A percentile compares a stretch with the other conserved stretches of the same genome.
phyloP scores from a whole-genome alignment of 148 eudicot genomes.

The Camellia granthamiana region DNA sequence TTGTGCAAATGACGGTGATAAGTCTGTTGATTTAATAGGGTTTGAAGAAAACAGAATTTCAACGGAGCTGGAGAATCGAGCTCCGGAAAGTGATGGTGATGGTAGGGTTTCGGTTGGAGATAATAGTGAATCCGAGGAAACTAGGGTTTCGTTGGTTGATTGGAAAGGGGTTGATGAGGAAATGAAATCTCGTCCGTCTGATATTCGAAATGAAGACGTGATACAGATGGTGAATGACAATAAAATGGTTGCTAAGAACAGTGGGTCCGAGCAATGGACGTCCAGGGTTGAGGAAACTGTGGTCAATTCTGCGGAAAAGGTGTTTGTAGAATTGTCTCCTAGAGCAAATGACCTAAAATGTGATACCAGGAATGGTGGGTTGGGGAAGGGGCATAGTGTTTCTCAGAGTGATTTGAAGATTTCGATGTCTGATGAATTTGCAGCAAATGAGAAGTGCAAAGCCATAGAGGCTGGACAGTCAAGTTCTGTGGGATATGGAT shows the following conservation, averaged over 20 bases:
- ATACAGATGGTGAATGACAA: not conserved
- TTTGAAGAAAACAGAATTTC: slow-evolving; percentile 21
- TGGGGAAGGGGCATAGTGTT: slow-evolving; percentile 11
- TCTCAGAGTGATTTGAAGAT: slow-evolving; percentile 24
- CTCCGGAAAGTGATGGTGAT: slow-evolving; percentile 10
- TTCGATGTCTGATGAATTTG: slow-evolving; percentile 30
- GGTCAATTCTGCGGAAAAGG: slow-evolving; percentile 5
- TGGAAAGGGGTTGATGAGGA: not conserved
- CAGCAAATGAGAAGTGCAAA: slow-evolving; percentile 20
- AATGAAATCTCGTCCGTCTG: not conserved
- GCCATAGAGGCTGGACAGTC: slow-evolving; percentile 15
- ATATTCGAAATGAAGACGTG: not conserved
- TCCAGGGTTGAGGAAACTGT: not conserved
- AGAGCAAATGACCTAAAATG: not conserved
- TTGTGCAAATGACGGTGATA: not conserved
- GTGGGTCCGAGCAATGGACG: not conserved
- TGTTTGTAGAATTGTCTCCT: not conserved
- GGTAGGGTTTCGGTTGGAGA: slow-evolving; percentile 7
- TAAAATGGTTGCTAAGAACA: not conserved
- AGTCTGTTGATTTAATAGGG: slow-evolving; percentile 14
- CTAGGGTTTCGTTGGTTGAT: slow-evolving; percentile 15
- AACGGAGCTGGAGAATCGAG: slow-evolving; percentile 13
- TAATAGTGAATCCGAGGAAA: not conserved
- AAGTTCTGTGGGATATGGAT: slow-evolving; percentile 36
- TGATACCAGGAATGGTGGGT: slow-evolving; percentile 5